Base-by-base conservation (phyloP, 1,284 basidiomycete genomes). In the Inonotus obliquus region DNA sequence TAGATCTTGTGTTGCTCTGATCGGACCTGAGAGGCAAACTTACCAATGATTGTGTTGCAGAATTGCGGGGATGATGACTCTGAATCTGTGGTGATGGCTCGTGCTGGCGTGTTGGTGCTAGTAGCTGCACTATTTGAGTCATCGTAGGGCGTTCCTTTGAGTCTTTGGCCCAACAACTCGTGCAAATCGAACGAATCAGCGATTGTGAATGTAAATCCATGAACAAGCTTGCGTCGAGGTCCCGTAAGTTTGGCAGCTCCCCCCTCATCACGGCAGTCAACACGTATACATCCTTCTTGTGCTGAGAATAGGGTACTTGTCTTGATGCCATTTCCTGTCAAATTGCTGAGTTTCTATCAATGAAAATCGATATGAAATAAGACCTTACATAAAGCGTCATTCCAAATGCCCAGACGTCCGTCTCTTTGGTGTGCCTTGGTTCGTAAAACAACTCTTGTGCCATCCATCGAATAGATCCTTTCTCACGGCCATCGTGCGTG, bases 371-470 rank as follows among this genome's bases (percentile, higher is more conserved):
- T 10, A 13, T 21, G 23, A 48, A 10, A 11, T n/a, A 19, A 19
- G 19, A 48, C 11, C 23, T 1, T 23, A 62, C 57, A 52, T 53
- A 62, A 25, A 59, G 35, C 19, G 47, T 48, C 61, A 63, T 60
- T 6, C 57, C 57, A 29, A 44, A 63, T 38, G 62, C 62, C 62
- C 62, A 63, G 1, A 59, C 25, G 38, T 63, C 62, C 13, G 57
- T 39, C 27, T 32, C 21, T 55, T 55, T 57, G 1, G 51, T 37
- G 25, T 63, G 57, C 19, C 23, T 48, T 55, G 49, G 23, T 14
- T n/a, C 23, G 38, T 23, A 10, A 27, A 54, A 19, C 19, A 63
- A 29, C 35, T 63, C 62, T 10, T 27, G 21, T 9, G 62, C 51
- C 62, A 63, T 59, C 57, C 58, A 63, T 29, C 58, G 10, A 38